These are phyloP conservation scores for Leccinum variicolor DNA, from an alignment of 768 basidiomycete genomes.

Conservation along the genomic window DNA sequence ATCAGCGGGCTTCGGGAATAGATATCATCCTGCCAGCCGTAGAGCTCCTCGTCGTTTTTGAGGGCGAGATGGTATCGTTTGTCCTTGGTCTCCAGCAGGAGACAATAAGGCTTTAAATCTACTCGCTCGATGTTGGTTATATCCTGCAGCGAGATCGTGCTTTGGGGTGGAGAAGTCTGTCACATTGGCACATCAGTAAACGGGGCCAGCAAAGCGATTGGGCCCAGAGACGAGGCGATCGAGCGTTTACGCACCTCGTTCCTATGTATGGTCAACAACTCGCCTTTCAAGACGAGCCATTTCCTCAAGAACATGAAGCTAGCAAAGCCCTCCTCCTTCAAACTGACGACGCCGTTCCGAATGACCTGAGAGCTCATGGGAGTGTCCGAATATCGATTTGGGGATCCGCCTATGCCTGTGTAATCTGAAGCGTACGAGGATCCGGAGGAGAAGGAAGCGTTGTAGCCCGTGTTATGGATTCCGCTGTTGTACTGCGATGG, in stretches of 20 bases:
- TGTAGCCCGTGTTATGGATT: constrained; percentile 56
- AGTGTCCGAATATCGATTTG: constrained; percentile 47
- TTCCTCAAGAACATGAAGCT: constrained; percentile 91
- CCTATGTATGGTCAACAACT: constrained; percentile 80
- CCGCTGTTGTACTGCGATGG: constrained; percentile 34
- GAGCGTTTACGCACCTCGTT: constrained; percentile 65
- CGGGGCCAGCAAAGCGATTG: neutral
- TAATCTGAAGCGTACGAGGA: constrained; percentile 68
- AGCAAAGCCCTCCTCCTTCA: constrained; percentile 94
- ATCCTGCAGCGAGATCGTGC: constrained; percentile 64
- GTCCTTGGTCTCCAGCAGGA: constrained; percentile 82
- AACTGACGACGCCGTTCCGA: constrained; percentile 68
- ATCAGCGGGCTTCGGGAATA: constrained; percentile 89
- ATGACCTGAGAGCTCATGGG: constrained; percentile 45
- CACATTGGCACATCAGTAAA: constrained; percentile 6
- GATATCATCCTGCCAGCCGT: constrained; percentile 97
- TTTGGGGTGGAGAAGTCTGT: constrained; percentile 56
- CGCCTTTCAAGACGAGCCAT: constrained; percentile 84
- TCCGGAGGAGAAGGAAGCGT: constrained; percentile 51
- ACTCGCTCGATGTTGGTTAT: constrained; percentile 87
- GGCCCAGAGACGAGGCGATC: neutral
- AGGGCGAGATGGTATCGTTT: constrained; percentile 78
- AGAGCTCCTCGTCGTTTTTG: constrained; percentile 96
- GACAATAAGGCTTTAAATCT: constrained; percentile 92
- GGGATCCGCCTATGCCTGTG: constrained; percentile 80